phyloP scores from a whole-genome alignment of 495 filamentous ascomycete species.

The Mytilinidion resinicola region DNA sequence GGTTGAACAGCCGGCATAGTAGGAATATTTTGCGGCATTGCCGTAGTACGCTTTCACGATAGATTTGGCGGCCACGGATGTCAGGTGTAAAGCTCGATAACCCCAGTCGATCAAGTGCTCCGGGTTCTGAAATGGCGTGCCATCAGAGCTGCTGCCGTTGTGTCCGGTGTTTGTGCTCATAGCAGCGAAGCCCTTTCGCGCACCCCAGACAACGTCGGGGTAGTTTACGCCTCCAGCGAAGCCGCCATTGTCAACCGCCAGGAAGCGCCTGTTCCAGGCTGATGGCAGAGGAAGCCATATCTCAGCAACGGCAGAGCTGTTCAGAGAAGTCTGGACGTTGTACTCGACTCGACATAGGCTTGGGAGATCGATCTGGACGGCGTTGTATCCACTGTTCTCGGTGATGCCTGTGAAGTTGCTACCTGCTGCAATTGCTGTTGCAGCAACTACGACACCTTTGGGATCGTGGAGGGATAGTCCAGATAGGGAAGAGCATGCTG shows the following conservation, averaged over 20 bases:
- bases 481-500: too few relatives aligned
- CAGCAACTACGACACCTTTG: too few relatives aligned
- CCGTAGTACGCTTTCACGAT: slow-evolving; percentile 42
- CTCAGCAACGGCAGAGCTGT: too few relatives aligned
- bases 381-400: too few relatives aligned
- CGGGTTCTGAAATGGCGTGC: slow-evolving; percentile 44
- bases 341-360: too few relatives aligned
- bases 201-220: slow-evolving; percentile 46
- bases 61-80: slow-evolving; percentile 37
- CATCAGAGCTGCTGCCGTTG: slow-evolving; percentile 36
- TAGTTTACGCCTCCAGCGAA: slow-evolving; percentile 51
- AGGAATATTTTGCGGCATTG: slow-evolving; percentile 39
- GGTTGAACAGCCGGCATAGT: slow-evolving; percentile 54
- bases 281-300: slow-evolving; percentile 34
- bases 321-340: too few relatives aligned
- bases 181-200: slow-evolving; percentile 45
- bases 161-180: slow-evolving; percentile 55
- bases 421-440: too few relatives aligned
- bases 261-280: slow-evolving; percentile 46
- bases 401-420: too few relatives aligned
- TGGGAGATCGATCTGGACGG: too few relatives aligned
- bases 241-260: slow-evolving; percentile 46
- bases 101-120: slow-evolving; percentile 37
- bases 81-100: slow-evolving; percentile 47
- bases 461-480: too few relatives aligned